phyloP scores from a whole-genome alignment of 139 green algal genomes.

The Desmodesmus armatus region DNA sequence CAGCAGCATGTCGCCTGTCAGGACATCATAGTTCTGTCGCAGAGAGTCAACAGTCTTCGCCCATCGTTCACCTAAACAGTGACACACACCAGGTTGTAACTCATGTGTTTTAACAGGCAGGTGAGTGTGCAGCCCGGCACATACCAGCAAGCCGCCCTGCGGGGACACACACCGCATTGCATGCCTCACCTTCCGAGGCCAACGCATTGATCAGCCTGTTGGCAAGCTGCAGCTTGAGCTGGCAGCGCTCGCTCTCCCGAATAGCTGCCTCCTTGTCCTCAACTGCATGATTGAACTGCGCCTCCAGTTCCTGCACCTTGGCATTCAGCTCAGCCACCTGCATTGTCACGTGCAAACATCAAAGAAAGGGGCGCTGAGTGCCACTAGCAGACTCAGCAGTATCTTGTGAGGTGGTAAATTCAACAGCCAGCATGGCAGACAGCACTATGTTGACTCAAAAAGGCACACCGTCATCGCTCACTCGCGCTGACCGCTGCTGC shows the following conservation, averaged over 20 bases:
- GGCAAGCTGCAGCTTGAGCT: constrained; percentile 86
- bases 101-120: not conserved
- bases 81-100: not conserved
- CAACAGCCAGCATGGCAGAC: not conserved
- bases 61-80: constrained; percentile 73
- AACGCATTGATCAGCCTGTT: constrained; percentile 91
- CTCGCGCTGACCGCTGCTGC: too few relatives aligned
- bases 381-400: not conserved
- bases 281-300: constrained; percentile 79
- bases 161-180: not conserved
- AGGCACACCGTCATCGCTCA: too few relatives aligned
- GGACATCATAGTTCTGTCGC: constrained; percentile 78
- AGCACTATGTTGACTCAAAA: too few relatives aligned
- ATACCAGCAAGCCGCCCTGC: not conserved
- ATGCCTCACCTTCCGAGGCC: constrained; percentile 68
- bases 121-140: not conserved
- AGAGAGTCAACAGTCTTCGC: constrained; percentile 80
- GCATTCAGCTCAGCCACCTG: constrained; percentile 83
- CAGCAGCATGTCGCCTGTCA: constrained; percentile 83
- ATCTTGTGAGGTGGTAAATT: too few relatives aligned
- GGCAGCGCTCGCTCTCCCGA: constrained; percentile 75
- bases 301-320: constrained; percentile 82
- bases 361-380: not conserved
- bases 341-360: too few relatives aligned
- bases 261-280: constrained; percentile 91